These are phyloP conservation scores for Talaromyces sp. DNA, from an alignment of 2,329 filamentous ascomycete genomes.

Conservation along the genomic window DNA sequence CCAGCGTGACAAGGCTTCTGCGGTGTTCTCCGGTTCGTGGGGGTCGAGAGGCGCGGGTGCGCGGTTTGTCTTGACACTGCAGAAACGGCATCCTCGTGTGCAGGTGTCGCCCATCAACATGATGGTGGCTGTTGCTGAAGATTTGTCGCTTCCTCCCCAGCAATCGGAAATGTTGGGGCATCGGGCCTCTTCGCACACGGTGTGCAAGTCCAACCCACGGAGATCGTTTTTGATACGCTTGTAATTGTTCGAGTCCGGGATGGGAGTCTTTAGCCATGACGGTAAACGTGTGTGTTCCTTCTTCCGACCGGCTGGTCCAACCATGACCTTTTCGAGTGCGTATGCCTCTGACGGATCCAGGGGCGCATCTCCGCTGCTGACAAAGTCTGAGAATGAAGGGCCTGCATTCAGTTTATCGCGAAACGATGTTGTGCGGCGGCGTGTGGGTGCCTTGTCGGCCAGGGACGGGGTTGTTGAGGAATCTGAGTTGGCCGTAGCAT, in stretches of 20 bases:
- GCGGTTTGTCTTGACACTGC: constrained; percentile 86
- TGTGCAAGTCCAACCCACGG: constrained; percentile 82
- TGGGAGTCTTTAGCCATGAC: constrained; percentile 92
- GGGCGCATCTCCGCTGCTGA: constrained; percentile 42
- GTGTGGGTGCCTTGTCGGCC: constrained; percentile 54
- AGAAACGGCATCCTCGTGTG: constrained; percentile 93
- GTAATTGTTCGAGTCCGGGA: constrained; percentile 80
- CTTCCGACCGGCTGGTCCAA: constrained; percentile 58
- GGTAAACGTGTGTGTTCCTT: constrained; percentile 71
- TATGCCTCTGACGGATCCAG: constrained; percentile 49
- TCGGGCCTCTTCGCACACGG: constrained; percentile 93
- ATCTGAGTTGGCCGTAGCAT: constrained; percentile 35
- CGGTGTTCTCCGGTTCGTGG: constrained; percentile 94
- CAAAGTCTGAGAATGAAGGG: constrained; percentile 61
- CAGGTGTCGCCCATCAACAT: constrained; percentile 99
- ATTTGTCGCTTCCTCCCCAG: constrained; percentile 88
- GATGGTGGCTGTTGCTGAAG: constrained; percentile 90
- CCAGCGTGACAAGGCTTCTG: constrained; percentile 88
- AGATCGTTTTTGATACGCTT: constrained; percentile 94
- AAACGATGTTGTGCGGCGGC: constrained; percentile 53
- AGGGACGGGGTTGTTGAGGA: constrained; percentile 37
- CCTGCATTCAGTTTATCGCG: constrained; percentile 60
- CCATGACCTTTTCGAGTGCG: constrained; percentile 56
- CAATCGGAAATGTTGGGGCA: constrained; percentile 98
- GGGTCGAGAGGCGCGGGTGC: constrained; percentile 76